These are phyloP conservation scores for Oryza nivara DNA, from an alignment of 176 grass and related monocot genomes.

Conservation along the genomic window DNA sequence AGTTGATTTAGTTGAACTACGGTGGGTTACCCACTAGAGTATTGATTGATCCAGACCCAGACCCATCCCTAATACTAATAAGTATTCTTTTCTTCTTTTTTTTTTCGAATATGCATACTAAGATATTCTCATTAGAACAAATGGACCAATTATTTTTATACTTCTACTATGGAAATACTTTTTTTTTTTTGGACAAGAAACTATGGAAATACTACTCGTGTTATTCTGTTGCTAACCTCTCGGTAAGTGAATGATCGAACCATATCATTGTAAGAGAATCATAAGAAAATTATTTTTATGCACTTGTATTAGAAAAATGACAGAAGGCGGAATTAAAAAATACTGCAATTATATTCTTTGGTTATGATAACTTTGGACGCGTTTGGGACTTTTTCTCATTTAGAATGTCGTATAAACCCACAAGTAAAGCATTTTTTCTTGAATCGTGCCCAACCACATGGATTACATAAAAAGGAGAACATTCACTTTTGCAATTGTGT, in stretches of 20 bases:
- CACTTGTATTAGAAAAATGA: not conserved
- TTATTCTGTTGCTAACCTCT: not conserved
- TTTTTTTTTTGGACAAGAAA: not conserved
- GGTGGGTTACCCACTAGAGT: not conserved
- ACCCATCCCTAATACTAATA: not conserved
- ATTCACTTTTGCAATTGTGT: constrained; percentile 19
- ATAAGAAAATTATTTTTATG: constrained; percentile 10
- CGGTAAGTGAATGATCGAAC: not conserved
- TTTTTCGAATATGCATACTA: constrained; percentile 12
- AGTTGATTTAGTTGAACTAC: not conserved
- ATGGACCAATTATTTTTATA: constrained; percentile 13
- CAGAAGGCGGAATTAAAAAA: not conserved
- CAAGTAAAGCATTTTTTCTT: constrained; percentile 5
- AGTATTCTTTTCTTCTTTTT: not conserved
- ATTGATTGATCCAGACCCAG: not conserved
- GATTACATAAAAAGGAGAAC: not conserved
- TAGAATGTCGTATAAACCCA: not conserved
- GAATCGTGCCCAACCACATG: not conserved
- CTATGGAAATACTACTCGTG: constrained; percentile 15
- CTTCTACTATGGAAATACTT: constrained; percentile 24
- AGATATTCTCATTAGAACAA: constrained; percentile 7
- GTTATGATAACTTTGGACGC: not conserved
- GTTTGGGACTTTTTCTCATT: not conserved
- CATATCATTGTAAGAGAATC: not conserved
- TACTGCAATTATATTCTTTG: constrained; percentile 5